These are phyloP conservation scores for Kwoniella bestiolae DNA, from an alignment of 768 basidiomycete species.

Conservation along the genomic window DNA sequence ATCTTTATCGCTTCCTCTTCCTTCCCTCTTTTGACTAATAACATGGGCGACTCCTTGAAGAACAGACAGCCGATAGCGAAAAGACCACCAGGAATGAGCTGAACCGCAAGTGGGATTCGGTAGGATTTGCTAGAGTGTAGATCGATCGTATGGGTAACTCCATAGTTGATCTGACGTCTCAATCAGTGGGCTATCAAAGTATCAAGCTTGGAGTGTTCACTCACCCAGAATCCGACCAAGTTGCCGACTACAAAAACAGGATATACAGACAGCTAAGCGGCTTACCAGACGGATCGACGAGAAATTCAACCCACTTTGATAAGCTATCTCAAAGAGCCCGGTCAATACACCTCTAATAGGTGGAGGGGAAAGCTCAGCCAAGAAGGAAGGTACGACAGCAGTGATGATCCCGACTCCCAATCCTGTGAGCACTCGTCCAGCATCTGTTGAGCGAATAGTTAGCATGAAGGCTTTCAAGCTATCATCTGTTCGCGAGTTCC, in stretches of 20 bases:
- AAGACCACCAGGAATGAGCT: slow-evolving; percentile 69
- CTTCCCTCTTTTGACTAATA: slow-evolving; percentile 31
- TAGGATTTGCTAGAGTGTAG: slow-evolving; percentile 32
- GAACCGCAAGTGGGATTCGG: slow-evolving; percentile 56
- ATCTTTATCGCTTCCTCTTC: slow-evolving; percentile 52
- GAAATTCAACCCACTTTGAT: slow-evolving; percentile 50
- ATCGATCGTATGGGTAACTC: slow-evolving; percentile 28
- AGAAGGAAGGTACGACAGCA: slow-evolving; percentile 51
- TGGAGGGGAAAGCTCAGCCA: slow-evolving; percentile 57
- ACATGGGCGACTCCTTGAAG: slow-evolving; percentile 55
- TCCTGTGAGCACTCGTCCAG: slow-evolving; percentile 47
- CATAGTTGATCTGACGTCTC: slow-evolving; percentile 37
- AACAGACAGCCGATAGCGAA: slow-evolving; percentile 59
- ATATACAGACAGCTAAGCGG: background rate
- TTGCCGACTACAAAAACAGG: slow-evolving; percentile 54
- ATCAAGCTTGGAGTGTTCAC: no score
- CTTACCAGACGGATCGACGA: background rate
- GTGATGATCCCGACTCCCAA: slow-evolving; percentile 59
- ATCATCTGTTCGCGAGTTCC: background rate
- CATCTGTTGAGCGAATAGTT: no score
- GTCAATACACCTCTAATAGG: slow-evolving; percentile 54
- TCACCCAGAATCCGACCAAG: slow-evolving; percentile 59
- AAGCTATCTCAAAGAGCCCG: slow-evolving; percentile 63
- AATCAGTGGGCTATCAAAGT: no score
- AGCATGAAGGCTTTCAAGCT: background rate